phyloP scores from a whole-genome alignment of 495 filamentous ascomycete species.

The Parathielavia appendiculata region DNA sequence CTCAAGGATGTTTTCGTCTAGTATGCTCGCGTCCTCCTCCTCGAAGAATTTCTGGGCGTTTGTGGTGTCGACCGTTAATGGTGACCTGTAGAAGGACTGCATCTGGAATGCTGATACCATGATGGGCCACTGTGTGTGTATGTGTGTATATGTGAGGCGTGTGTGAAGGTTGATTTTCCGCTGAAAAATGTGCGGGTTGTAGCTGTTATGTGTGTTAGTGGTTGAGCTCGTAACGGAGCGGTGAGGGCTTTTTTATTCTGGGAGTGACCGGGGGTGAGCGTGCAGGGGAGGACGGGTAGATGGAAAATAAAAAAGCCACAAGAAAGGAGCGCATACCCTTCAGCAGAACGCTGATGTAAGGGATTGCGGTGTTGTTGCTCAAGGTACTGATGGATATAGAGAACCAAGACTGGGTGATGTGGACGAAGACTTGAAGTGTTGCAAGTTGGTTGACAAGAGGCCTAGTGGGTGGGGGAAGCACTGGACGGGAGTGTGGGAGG shows the following conservation, averaged over 20 bases:
- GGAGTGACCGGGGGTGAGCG: conserved; percentile 16
- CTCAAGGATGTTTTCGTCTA: conserved; percentile 84
- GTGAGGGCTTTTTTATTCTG: conserved; percentile 34
- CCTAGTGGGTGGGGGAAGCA: conserved; percentile 19
- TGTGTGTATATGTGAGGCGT: conserved; percentile 13
- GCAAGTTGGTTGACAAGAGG: conserved; percentile 10
- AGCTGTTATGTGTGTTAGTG: conserved; percentile 39
- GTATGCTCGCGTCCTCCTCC: conserved; percentile 74
- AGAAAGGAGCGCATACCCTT: conserved; percentile 6
- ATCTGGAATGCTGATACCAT: conserved; percentile 51
- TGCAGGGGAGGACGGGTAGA: conserved; percentile 18
- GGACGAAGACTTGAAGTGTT: neutral
- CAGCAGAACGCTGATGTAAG: neutral
- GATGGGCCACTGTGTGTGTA: conserved; percentile 32
- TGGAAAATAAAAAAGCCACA: conserved; percentile 5
- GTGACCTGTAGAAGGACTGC: conserved; percentile 59
- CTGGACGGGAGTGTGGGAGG: conserved; percentile 10
- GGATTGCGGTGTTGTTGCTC: neutral
- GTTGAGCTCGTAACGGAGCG: conserved; percentile 25
- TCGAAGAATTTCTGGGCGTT: conserved; percentile 59
- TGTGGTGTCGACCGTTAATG: conserved; percentile 57
- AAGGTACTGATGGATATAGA: neutral
- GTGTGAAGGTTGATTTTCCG: conserved; percentile 16
- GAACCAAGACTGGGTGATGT: neutral
- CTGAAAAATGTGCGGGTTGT: conserved; percentile 25